A percentile compares a stretch with the other conserved stretches of the same genome.
Evolutionary conservation across 371 early-diverging fungal species (phyloP).

Genomic region (Cokeromyces recurvatus): DNA sequence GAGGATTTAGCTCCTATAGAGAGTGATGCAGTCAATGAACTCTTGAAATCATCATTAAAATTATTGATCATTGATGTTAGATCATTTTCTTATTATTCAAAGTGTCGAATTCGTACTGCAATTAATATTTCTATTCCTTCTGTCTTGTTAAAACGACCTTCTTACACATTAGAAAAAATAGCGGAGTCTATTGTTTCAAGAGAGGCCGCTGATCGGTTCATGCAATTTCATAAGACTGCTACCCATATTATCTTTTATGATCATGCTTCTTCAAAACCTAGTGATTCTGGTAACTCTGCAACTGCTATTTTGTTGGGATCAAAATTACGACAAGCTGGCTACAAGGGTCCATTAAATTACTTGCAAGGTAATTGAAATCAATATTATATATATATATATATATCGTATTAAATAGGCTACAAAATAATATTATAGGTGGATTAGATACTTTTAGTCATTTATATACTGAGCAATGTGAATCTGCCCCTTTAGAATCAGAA

Average conservation of each 20-base stretch:
- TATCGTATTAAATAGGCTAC: neutral
- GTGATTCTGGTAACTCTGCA: constrained; percentile 31
- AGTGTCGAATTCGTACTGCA: constrained; percentile 26
- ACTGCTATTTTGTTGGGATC: constrained; percentile 27
- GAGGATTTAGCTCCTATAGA: constrained; percentile 10
- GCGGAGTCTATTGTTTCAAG: constrained; percentile 29
- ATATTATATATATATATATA: too few species aligned
- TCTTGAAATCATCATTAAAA: neutral
- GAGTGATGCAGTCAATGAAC: neutral
- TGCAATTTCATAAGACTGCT: constrained; percentile 27
- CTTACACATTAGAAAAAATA: constrained; percentile 43
- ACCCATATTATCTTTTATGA: constrained; percentile 47
- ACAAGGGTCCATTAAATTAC: constrained; percentile 14
- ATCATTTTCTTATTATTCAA: constrained; percentile 25
- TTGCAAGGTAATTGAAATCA: constrained; percentile 12
- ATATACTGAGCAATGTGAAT: constrained; percentile 22
- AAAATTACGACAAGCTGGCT: constrained; percentile 10
- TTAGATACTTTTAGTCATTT: constrained; percentile 14
- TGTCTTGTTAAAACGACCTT: constrained; percentile 40
- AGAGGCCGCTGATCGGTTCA: constrained; percentile 17
- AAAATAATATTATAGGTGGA: constrained; percentile 26
- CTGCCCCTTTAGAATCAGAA: neutral
- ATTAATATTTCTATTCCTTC: constrained; percentile 44
- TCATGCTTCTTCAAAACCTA: constrained; percentile 27
- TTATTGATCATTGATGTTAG: constrained; percentile 51